These are phyloP conservation scores for Dioscorea cayenensis DNA, from an alignment of 116 monocot genomes.

Conservation along the genomic window DNA sequence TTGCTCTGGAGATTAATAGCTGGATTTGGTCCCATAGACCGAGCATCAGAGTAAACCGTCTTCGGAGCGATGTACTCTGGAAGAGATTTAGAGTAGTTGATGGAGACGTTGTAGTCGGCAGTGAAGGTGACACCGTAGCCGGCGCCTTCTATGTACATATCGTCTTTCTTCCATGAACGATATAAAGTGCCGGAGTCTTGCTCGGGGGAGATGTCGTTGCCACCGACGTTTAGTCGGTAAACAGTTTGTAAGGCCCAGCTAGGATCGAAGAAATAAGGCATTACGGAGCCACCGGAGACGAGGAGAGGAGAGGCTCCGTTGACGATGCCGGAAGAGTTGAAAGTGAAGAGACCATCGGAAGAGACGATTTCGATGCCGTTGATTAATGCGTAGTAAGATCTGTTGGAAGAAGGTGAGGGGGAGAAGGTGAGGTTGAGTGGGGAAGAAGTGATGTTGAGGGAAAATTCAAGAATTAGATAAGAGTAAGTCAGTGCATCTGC, in stretches of 20 bases:
- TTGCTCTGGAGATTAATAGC: constrained; percentile 40
- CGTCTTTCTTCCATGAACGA: constrained; percentile 53
- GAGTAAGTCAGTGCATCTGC: constrained; percentile 28
- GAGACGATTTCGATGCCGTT: constrained; percentile 86
- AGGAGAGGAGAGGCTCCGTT: background rate
- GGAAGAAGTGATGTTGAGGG: constrained; percentile 21
- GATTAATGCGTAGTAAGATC: constrained; percentile 52
- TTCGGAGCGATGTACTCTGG: constrained; percentile 38
- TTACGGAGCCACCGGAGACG: background rate
- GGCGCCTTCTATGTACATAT: constrained; percentile 35
- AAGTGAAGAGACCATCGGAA: constrained; percentile 42
- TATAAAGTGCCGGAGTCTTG: constrained; percentile 29
- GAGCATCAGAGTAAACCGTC: constrained; percentile 41
- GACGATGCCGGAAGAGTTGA: constrained; percentile 7
- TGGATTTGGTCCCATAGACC: constrained; percentile 45
- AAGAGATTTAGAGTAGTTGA: constrained; percentile 19
- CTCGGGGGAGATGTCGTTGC: constrained; percentile 22
- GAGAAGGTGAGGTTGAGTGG: constrained; percentile 57
- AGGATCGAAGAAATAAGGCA: constrained; percentile 3
- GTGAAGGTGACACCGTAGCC: constrained; percentile 40
- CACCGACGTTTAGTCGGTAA: constrained; percentile 73
- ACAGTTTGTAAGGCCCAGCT: constrained; percentile 42
- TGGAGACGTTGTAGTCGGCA: constrained; percentile 42
- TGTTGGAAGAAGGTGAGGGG: constrained; percentile 20
- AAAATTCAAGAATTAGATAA: constrained; percentile 50